phyloP scores from a whole-genome alignment of 768 basidiomycete genomes.

The Mycena indigotica region DNA sequence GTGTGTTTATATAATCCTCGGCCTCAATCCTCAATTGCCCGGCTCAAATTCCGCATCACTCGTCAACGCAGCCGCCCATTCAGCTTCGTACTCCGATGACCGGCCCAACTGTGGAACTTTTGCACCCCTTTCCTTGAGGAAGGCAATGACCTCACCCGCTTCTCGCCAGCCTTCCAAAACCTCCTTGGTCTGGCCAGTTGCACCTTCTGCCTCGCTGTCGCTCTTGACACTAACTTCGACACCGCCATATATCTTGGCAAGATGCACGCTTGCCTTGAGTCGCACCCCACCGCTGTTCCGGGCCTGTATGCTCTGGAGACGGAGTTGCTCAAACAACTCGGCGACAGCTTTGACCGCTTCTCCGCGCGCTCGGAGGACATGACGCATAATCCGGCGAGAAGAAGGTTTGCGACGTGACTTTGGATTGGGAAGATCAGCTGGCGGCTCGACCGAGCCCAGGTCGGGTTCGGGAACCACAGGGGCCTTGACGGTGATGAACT shows the following conservation, averaged over 20 bases:
- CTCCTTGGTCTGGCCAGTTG: slow-evolving; percentile 21
- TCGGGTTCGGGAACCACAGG: slow-evolving; percentile 25
- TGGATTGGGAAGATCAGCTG: slow-evolving; percentile 26
- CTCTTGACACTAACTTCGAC: slow-evolving; percentile 38
- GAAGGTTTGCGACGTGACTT: slow-evolving; percentile 54
- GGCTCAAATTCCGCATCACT: slow-evolving; percentile 55
- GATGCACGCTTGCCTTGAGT: slow-evolving; percentile 50
- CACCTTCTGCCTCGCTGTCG: slow-evolving; percentile 29
- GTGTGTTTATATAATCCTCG: too few species aligned
- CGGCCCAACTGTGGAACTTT: slow-evolving; percentile 58
- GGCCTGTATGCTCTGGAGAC: slow-evolving; percentile 31
- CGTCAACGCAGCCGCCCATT: slow-evolving; percentile 67
- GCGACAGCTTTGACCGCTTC: slow-evolving; percentile 80
- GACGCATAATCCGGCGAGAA: slow-evolving; percentile 82
- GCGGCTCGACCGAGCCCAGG: slow-evolving; percentile 9
- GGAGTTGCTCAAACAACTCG: slow-evolving; percentile 66
- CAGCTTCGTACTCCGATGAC: slow-evolving; percentile 45
- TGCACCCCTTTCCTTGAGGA: slow-evolving; percentile 71
- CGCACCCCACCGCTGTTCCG: slow-evolving; percentile 37
- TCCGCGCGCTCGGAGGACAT: slow-evolving; percentile 84
- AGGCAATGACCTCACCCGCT: slow-evolving; percentile 72
- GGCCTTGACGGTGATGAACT: slow-evolving; percentile 53
- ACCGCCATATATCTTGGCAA: slow-evolving; percentile 52
- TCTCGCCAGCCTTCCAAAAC: slow-evolving; percentile 61
- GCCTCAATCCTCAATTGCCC: too few species aligned